Percentiles rank a stretch among this genome's conserved stretches.
Evolutionary conservation across 805 yeast species (phyloP).

Genomic region (Myxozyma sirexii): DNA sequence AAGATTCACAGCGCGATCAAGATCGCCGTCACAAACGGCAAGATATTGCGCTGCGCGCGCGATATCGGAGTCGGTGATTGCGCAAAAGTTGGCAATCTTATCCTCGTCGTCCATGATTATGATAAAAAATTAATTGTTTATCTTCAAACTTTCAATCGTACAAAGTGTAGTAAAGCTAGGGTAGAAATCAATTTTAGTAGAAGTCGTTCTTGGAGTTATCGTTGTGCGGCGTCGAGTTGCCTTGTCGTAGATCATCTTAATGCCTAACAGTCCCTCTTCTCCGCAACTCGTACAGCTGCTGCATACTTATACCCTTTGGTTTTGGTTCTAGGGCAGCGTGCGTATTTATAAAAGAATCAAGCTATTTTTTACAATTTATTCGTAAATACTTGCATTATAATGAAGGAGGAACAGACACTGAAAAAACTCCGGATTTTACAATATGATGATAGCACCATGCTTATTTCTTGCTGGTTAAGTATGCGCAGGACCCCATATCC

Average conservation of each 20-base stretch:
- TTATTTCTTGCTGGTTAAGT: conserved; percentile 9
- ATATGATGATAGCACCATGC: neutral
- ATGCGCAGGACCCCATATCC: conserved; percentile 31
- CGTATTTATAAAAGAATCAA: too few species aligned
- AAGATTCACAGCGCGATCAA: conserved; percentile 82
- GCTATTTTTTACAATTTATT: too few species aligned
- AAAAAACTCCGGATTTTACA: conserved; percentile 2
- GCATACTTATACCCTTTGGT: too few species aligned
- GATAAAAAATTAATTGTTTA: too few species aligned
- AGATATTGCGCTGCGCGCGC: conserved; percentile 73
- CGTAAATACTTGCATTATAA: neutral
- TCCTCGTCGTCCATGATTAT: conserved; percentile 43
- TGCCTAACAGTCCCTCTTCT: too few species aligned
- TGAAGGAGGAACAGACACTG: neutral
- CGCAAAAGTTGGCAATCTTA: conserved; percentile 70
- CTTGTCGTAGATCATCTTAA: too few species aligned
- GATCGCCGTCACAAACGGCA: conserved; percentile 72
- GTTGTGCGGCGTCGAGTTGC: neutral
- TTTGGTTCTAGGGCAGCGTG: too few species aligned
- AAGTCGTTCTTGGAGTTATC: neutral
- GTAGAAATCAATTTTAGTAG: too few species aligned
- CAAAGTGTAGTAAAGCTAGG: too few species aligned
- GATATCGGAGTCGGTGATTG: conserved; percentile 77
- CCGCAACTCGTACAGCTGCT: too few species aligned
- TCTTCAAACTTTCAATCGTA: too few species aligned